These are phyloP conservation scores for Colletotrichum somersetense DNA, from an alignment of 2,329 filamentous ascomycete genomes.

Conservation along the genomic window DNA sequence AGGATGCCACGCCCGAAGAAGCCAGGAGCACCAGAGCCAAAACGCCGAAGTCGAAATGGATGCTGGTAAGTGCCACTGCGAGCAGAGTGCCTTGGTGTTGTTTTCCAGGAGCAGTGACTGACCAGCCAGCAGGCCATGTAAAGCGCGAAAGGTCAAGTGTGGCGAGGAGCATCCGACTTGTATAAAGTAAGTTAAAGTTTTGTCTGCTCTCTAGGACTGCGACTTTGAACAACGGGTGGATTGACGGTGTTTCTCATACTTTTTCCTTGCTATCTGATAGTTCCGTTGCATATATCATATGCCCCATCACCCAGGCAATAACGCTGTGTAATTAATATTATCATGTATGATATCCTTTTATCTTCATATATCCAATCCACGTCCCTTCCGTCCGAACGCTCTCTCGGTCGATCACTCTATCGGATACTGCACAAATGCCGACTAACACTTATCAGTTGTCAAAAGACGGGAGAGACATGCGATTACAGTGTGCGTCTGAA, in stretches of 20 bases:
- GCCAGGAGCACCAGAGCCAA: constrained; percentile 58
- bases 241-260: neutral
- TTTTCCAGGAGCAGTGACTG: neutral
- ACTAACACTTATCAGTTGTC: constrained; percentile 61
- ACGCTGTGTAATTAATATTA: neutral
- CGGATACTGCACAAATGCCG: neutral
- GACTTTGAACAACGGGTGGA: neutral
- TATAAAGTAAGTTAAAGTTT: constrained; percentile 63
- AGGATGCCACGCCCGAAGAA: constrained; percentile 59
- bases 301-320: too few relatives aligned
- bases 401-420: neutral
- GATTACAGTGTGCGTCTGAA: constrained; percentile 87
- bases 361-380: neutral
- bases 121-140: constrained; percentile 77
- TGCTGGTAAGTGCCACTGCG: constrained; percentile 54
- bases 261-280: too few relatives aligned
- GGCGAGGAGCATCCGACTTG: constrained; percentile 82
- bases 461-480: constrained; percentile 78
- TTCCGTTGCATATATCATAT: neutral
- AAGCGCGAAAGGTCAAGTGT: constrained; percentile 80
- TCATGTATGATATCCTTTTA: neutral
- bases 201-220: neutral
- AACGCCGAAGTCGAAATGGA: constrained; percentile 60
- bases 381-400: neutral
- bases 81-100: neutral